Base-by-base conservation (phyloP, 2,329 filamentous ascomycete species). In the Pseudogymnoascus sp. region DNA sequence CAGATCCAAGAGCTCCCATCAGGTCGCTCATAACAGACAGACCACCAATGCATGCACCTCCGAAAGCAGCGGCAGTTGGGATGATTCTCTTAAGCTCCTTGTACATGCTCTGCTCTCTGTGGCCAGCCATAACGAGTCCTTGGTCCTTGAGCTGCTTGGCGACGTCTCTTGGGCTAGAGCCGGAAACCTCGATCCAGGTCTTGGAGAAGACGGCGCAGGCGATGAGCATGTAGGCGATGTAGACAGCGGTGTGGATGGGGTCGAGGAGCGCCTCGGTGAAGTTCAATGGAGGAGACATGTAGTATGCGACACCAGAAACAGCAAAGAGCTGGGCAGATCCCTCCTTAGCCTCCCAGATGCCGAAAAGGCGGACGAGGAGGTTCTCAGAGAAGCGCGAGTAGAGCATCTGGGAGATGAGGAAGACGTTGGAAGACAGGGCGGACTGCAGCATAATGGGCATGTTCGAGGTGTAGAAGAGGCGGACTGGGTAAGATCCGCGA, bases 371-470 rank as follows among this genome's bases (percentile, higher is more conserved):
- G 78, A 99, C 94, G 64, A 99, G 86, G 66, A 99, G 88, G 84
- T 99, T 99, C 81, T 99, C 94, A 55, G 92, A 94, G 84, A 99
- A 97, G 77, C 93, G 92, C 66, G 91, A 96, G 87, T 96, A 97
- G 69, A 99, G 87, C 92, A 97, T 97, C 84, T 99, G 94, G 76
- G 90, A 94, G 81, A 99, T 92, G 68, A 99, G 83, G 87, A 99
- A 99, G 79, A 99, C 86, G 84, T 99, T 99, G 84, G 93, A 97
- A 69, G 91, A 96, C 70, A 99, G 86, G 70, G 94, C 94, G 58
- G 93, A 97, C 83, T 99, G 95, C 77, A 99, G 85, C 94, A 99
- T 99, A 80, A 99, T 99, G 75, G 94, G 94, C 95, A 99, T 99
- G 89, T 99, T 99, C 77, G 92, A 97, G 75, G 94, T 99, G 83